Base-by-base conservation (phyloP, 2,329 filamentous ascomycete genomes). In the Pseudohalonectria lignicola region DNA sequence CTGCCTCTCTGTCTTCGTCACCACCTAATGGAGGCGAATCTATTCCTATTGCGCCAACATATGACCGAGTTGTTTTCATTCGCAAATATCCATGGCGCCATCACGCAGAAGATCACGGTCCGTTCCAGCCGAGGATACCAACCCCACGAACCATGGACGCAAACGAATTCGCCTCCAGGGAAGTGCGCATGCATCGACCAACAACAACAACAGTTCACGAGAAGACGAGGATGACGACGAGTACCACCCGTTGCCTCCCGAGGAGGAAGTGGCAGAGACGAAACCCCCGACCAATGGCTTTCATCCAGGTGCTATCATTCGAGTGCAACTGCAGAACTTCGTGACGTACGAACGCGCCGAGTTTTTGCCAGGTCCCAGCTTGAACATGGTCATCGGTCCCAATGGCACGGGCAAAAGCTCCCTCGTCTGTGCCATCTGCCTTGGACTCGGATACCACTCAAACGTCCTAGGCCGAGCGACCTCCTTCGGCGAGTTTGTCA, bases 331-430 rank as follows among this genome's bases (percentile, higher is more conserved):
- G 32, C 74, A 72, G 35, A 85, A 96, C 59, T 98, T 98, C 50
- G 86, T 98, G 39, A 98, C 92, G 0, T 98, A 98, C 61, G 87
- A 85, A 36, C 78, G 81, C 38, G 90, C 87, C 39, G 88, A 94
- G 47, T 95, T 96, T 58, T 76, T 82, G 41, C 86, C 87, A 11
- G 92, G 92, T 0, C 90, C 92, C 1, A 90, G 85, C 54, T 61
- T 98, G 52, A 98, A 98, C 56, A 96, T 98, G 90, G 81, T 98
- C 38, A 94, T 98, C 49, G 92, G 92, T 0, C 92, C 92, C n/a
- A 98, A 98, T 52, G 92, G 92, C 25, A 96, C 92, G 0, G 92
- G 92, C 39, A 98, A 98, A 62, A 96, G 90, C 61, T 95, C 92
- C 0, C 69, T 98, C 19, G 90, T 98, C 31, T 98, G 92, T 60